Conservation (phyloP, 805 yeast genomes). For the Ogataea trehalophila region DNA sequence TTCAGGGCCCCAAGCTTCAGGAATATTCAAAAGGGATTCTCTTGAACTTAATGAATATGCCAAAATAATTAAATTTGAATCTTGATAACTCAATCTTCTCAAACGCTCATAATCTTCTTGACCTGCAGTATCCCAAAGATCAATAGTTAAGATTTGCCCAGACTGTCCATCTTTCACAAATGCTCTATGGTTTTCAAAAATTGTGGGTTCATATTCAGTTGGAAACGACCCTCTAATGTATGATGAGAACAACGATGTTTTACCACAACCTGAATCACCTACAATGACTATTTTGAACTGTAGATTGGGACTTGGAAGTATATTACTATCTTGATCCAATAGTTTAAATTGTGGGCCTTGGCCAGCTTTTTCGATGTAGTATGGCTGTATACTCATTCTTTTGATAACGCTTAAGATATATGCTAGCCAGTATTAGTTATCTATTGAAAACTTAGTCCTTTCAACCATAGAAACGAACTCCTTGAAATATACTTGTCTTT, state of each 20-base stretch:
- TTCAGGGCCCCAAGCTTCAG: constrained; percentile 86
- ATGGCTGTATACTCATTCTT: constrained; percentile 2
- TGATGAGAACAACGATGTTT: constrained; percentile 90
- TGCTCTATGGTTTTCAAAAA: constrained; percentile 89
- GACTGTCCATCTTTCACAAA: constrained; percentile 90
- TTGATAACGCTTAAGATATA: not conserved
- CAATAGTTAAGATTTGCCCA: constrained; percentile 78
- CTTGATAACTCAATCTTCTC: constrained; percentile 84
- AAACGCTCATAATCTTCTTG: constrained; percentile 88
- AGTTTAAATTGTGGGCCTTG: constrained; percentile 21
- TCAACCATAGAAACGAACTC: too few relatives aligned
- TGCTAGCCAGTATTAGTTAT: too few relatives aligned
- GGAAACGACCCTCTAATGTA: constrained; percentile 96
- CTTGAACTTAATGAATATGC: constrained; percentile 69
- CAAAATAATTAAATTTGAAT: constrained; percentile 66
- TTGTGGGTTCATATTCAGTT: constrained; percentile 96
- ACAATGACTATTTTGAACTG: constrained; percentile 67
- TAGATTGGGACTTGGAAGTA: constrained; percentile 17
- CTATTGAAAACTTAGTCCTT: too few relatives aligned
- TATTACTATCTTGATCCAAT: constrained; percentile 30
- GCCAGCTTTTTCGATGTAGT: constrained; percentile 15
- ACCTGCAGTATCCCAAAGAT: constrained; percentile 95
- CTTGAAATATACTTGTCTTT: too few relatives aligned
- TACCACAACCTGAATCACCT: constrained; percentile 99
- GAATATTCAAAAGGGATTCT: constrained; percentile 64